Conservation (phyloP, 1,284 basidiomycete genomes). For the Puccinia hordei region DNA sequence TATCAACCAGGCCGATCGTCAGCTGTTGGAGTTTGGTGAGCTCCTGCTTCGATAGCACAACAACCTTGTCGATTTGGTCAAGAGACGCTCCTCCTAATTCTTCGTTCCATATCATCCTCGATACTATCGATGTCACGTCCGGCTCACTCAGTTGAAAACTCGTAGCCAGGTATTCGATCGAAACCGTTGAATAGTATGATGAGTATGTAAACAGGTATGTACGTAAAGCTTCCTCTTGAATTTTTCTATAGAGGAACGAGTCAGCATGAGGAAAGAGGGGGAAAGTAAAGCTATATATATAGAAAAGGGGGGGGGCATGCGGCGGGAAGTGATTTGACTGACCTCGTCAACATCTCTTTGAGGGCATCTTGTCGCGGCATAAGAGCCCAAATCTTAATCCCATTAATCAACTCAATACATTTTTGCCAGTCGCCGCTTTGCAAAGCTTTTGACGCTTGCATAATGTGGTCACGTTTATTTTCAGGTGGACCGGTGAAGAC, state of each 20-base stretch:
- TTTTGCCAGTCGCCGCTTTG: slow-evolving; percentile 97
- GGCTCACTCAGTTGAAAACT: slow-evolving; percentile 82
- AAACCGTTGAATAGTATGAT: slow-evolving; percentile 87
- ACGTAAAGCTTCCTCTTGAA: slow-evolving; percentile 94
- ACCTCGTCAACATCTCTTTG: slow-evolving; percentile 92
- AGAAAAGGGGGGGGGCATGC: background rate
- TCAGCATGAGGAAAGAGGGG: background rate
- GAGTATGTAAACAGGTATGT: slow-evolving; percentile 99
- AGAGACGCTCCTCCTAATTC: slow-evolving; percentile 83
- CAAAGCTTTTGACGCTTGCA: slow-evolving; percentile 96
- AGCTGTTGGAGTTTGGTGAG: slow-evolving; percentile 85
- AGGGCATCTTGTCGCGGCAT: slow-evolving; percentile 87
- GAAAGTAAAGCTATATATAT: background rate
- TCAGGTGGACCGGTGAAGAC: slow-evolving; percentile 98
- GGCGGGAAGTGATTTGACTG: slow-evolving; percentile 59
- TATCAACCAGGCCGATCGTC: slow-evolving; percentile 83
- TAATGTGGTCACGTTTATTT: slow-evolving; percentile 97
- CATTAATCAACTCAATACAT: slow-evolving; percentile 85
- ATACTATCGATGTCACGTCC: slow-evolving; percentile 85
- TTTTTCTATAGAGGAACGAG: slow-evolving; percentile 67
- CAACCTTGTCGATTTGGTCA: slow-evolving; percentile 80
- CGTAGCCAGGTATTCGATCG: slow-evolving; percentile 78
- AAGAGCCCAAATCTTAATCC: slow-evolving; percentile 96
- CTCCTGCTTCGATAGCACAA: slow-evolving; percentile 87
- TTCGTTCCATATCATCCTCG: slow-evolving; percentile 99